These are phyloP conservation scores for Penicillium arizonense DNA, from an alignment of 495 filamentous ascomycete species.

Conservation along the genomic window DNA sequence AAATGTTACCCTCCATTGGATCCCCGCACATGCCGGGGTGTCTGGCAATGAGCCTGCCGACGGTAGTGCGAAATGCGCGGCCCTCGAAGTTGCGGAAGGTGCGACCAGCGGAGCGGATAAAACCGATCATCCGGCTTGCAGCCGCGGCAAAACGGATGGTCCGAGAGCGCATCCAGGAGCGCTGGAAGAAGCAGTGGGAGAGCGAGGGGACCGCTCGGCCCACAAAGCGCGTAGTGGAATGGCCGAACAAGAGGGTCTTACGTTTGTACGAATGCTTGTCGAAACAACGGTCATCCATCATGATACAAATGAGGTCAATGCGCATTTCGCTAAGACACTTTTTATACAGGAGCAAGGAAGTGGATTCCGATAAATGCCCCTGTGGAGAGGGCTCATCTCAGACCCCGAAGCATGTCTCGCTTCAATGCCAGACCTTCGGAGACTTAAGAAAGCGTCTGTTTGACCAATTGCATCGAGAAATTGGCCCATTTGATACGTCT, in stretches of 20 bases:
- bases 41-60: constrained; percentile 27
- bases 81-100: background rate
- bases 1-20: constrained; percentile 2
- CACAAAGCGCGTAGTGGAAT: too few species aligned
- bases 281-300: background rate
- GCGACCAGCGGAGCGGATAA: background rate
- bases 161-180: background rate
- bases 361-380: background rate
- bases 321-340: background rate
- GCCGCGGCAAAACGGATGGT: background rate
- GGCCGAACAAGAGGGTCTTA: too few species aligned
- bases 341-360: background rate
- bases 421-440: background rate
- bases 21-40: constrained; percentile 26
- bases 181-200: too few species aligned
- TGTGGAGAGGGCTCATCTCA: background rate
- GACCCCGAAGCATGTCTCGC: background rate
- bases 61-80: background rate
- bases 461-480: background rate
- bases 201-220: too few species aligned
- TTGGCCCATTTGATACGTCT: background rate
- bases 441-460: background rate
- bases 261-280: background rate
- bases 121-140: background rate
- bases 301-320: background rate